A percentile compares a stretch with the other conserved stretches of the same genome.
Evolutionary conservation across 768 basidiomycete genomes (phyloP).

Genomic region (Naematelia encephala): DNA sequence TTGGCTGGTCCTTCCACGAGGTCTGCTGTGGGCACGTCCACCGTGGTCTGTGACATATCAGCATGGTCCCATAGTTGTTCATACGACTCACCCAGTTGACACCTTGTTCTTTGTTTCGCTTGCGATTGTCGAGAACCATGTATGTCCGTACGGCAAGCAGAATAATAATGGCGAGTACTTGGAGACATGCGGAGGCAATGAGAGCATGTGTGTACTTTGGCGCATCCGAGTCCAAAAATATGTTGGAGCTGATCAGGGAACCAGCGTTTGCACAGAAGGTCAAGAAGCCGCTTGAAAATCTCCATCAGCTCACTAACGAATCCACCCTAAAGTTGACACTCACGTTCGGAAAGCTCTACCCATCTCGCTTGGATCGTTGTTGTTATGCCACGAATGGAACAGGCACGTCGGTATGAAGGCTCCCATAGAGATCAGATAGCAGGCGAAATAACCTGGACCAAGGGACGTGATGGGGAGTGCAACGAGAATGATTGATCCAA

Average conservation of each 20-base stretch:
- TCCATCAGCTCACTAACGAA: background rate
- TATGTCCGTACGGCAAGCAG: conserved; percentile 9
- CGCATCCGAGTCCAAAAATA: conserved; percentile 19
- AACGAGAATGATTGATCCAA: conserved; percentile 17
- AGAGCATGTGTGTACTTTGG: conserved; percentile 26
- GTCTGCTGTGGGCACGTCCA: conserved; percentile 19
- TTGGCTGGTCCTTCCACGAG: conserved; percentile 11
- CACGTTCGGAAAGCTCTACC: conserved; percentile 19
- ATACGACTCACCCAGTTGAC: conserved; percentile 17
- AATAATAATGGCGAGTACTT: conserved; percentile 10
- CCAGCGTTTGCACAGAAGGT: conserved; percentile 23
- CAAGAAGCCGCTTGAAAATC: background rate
- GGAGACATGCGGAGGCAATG: conserved; percentile 22
- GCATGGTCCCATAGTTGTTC: background rate
- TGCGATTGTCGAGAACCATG: conserved; percentile 15
- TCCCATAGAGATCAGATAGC: conserved; percentile 11
- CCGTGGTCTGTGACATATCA: background rate
- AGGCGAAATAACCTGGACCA: conserved; percentile 18
- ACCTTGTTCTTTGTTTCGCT: conserved; percentile 19
- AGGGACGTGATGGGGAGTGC: conserved; percentile 6
- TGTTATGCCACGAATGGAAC: conserved; percentile 17
- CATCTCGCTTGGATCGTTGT: conserved; percentile 19
- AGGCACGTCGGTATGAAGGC: background rate
- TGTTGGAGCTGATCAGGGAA: conserved; percentile 27
- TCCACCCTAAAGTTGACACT: too few species aligned